phyloP scores from a whole-genome alignment of 202 grass and related monocot genomes.

The Schoenoplectus triqueter region DNA sequence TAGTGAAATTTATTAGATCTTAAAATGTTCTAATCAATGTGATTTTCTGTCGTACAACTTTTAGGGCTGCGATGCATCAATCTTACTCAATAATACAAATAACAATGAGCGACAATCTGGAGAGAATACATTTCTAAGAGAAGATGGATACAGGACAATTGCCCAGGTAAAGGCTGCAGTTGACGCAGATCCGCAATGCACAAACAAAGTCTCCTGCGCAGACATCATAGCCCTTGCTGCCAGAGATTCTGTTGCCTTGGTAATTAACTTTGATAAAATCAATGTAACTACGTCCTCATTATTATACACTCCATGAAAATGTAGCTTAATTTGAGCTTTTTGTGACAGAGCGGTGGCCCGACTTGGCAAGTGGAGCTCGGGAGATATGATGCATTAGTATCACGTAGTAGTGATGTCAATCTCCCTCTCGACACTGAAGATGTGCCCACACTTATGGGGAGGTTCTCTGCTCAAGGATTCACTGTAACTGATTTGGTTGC shows the following conservation, averaged over 20 bases:
- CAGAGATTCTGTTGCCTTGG: slow-evolving; percentile 70
- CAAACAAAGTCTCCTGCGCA: slow-evolving; percentile 75
- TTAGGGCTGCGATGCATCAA: slow-evolving; percentile 68
- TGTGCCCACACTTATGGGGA: not conserved
- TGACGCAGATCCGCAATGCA: slow-evolving; percentile 56
- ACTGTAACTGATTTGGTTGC: slow-evolving; percentile 52
- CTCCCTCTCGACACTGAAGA: not conserved
- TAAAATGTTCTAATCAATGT: too few relatives aligned
- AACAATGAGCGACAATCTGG: slow-evolving; percentile 58
- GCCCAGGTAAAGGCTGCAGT: slow-evolving; percentile 67
- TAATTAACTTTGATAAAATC: slow-evolving; percentile 37
- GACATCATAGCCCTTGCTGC: slow-evolving; percentile 80
- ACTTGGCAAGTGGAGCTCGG: slow-evolving; percentile 33
- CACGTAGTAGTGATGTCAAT: not conserved
- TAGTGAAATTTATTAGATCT: too few relatives aligned
- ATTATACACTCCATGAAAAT: not conserved
- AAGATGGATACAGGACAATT: slow-evolving; percentile 64
- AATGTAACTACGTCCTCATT: not conserved
- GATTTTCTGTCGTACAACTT: not conserved
- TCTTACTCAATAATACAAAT: slow-evolving; percentile 48
- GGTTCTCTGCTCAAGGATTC: not conserved
- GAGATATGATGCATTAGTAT: not conserved
- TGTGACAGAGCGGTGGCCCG: slow-evolving; percentile 49
- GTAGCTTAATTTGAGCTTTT: not conserved
- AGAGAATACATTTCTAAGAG: slow-evolving; percentile 58